Evolutionary conservation across 2,329 filamentous ascomycete species (phyloP), one percentile per base, ranked within the genome.

Genomic region (Trichoderma sp.): DNA sequence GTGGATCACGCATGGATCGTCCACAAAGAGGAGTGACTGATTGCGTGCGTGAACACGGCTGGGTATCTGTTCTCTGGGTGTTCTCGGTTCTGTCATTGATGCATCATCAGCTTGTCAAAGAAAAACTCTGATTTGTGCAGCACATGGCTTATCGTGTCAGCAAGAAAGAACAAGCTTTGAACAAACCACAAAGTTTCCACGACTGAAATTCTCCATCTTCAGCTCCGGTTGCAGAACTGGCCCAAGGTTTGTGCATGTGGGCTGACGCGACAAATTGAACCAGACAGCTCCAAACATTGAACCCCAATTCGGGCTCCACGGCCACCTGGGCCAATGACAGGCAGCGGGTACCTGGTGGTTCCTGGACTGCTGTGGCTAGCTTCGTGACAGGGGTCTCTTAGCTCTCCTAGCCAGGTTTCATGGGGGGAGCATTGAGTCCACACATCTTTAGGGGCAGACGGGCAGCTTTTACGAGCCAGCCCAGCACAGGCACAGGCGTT

Each of bases 301-400:
- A 36, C 36, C 32, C 36, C 69, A 57, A 64, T 26, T 24, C 47
- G 62, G 26, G 56, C 26, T 34, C 64, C 39, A 43, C 39, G 18
- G 3, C 39, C 39, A 43, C 47, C 43, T 51, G 69, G 18, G 67
- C 72, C 72, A 73, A 73, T 73, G 30, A 51, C 56, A 56, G 56
- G 47, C 57, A 9, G 58, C 72, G 56, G 62, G 72, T 73, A 64
- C 72, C 72, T 73, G 71, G 71, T 70, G 71, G 71, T 72, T 70
- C 71, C 71, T 72, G 60, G 32, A 26, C 70, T 43, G 39, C 66
- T 39, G n/a, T 26, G 28, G 32, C 30, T 56, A 57, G 43, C 43
- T 18, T 18, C n/a, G 3, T 1, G 57, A 62, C 67, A 70, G 57
- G 67, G 67, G 57, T 39, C 67, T 32, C 57, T 9, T 53, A 36